A percentile compares a stretch with the other conserved stretches of the same genome.
Conservation (phyloP, 2,329 filamentous ascomycete genomes). For the Hypoxylon sp. region DNA sequence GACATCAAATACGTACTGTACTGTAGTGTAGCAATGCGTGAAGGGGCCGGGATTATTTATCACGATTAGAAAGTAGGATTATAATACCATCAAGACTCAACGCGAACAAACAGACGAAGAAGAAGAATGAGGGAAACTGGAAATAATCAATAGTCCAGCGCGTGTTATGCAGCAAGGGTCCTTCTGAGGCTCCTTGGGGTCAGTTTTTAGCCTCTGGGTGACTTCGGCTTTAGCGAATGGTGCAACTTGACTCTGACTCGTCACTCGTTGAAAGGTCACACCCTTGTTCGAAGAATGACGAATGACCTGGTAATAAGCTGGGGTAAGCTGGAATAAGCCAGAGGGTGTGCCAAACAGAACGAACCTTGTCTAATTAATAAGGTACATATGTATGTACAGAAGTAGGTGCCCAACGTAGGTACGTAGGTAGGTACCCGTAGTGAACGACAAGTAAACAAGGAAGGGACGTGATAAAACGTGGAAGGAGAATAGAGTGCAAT, state of each 20-base stretch:
- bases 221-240: slow-evolving; percentile 1
- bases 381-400: too few species aligned
- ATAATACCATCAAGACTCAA: background rate
- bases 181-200: slow-evolving; percentile 16
- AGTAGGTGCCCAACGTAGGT: too few species aligned
- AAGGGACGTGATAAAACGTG: background rate
- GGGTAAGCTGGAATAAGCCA: slow-evolving; percentile 10
- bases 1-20: background rate
- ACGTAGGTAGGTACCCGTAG: background rate
- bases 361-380: background rate
- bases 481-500: background rate
- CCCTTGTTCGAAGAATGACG: slow-evolving; percentile 18
- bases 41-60: background rate
- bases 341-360: too few species aligned
- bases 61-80: background rate
- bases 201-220: slow-evolving; percentile 1
- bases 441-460: background rate
- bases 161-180: slow-evolving; percentile 34
- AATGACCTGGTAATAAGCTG: slow-evolving; percentile 16
- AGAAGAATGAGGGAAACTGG: background rate
- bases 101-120: background rate
- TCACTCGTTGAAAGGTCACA: slow-evolving; percentile 14
- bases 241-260: slow-evolving; percentile 29
- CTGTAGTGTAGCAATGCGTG: background rate
- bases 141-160: slow-evolving; percentile 4